Evolutionary conservation across 441 rosid genomes (phyloP).

Genomic region (Pelargonium citronellum): DNA sequence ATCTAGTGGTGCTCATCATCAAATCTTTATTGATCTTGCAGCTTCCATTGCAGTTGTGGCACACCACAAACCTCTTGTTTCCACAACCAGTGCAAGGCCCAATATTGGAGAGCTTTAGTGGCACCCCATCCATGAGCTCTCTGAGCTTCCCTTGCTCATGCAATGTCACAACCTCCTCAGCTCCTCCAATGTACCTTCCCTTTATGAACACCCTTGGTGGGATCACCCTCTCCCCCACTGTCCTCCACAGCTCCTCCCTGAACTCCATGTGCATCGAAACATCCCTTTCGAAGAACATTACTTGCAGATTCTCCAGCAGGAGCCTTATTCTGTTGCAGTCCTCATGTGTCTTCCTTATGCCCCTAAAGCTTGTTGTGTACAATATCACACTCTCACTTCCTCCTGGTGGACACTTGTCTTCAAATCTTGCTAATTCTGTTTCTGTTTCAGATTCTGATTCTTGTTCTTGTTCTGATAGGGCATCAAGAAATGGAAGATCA

Average conservation of each 20-base stretch:
- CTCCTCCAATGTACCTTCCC: constrained; percentile 85
- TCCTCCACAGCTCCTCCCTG: constrained; percentile 68
- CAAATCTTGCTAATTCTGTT: too few species aligned
- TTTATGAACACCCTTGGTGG: constrained; percentile 74
- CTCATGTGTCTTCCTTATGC: constrained; percentile 74
- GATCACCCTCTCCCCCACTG: constrained; percentile 47
- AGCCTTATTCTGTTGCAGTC: constrained; percentile 56
- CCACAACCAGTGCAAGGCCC: constrained; percentile 50
- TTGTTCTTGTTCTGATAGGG: too few species aligned
- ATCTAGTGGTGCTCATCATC: constrained; percentile 40
- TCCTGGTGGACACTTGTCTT: too few species aligned
- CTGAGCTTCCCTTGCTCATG: constrained; percentile 78
- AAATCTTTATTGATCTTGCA: constrained; percentile 37
- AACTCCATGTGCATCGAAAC: constrained; percentile 67
- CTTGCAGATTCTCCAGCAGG: constrained; percentile 53
- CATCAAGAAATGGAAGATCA: too few species aligned
- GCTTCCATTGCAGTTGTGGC: constrained; percentile 69
- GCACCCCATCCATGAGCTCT: constrained; percentile 61
- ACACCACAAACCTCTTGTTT: constrained; percentile 54
- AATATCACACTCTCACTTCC: constrained; percentile 37
- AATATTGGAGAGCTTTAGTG: constrained; percentile 22
- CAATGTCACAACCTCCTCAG: constrained; percentile 60
- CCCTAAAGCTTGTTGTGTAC: constrained; percentile 74
- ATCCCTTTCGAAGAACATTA: constrained; percentile 55
- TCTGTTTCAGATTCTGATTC: too few species aligned